Percentiles rank a stretch among this genome's conserved stretches.
Evolutionary conservation across 768 basidiomycete genomes (phyloP).

Genomic region (Mrakia frigida): DNA sequence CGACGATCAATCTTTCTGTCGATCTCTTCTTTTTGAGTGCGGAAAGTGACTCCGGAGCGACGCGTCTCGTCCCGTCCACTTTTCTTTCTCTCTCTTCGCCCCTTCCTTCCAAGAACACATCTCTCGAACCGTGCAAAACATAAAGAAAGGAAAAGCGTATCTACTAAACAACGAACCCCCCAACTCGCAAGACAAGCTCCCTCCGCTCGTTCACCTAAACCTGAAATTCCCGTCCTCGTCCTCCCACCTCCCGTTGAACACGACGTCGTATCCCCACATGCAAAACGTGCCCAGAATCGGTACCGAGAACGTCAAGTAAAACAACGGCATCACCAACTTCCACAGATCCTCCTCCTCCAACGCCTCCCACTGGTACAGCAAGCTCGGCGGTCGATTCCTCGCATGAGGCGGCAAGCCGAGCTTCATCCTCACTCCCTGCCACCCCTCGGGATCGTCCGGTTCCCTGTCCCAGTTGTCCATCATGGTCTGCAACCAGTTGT

Average conservation of each 20-base stretch:
- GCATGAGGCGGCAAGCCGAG: constrained; percentile 20
- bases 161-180: too few species aligned
- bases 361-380: constrained; percentile 17
- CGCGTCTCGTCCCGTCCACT: too few species aligned
- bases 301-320: neutral
- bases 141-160: too few species aligned
- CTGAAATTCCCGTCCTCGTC: neutral
- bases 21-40: neutral
- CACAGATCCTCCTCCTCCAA: constrained; percentile 26
- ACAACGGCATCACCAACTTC: constrained; percentile 17
- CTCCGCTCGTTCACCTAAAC: neutral
- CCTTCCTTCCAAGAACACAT: too few species aligned
- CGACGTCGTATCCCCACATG: neutral
- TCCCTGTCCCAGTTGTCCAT: constrained; percentile 6
- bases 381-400: constrained; percentile 12
- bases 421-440: constrained; percentile 20
- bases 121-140: too few species aligned
- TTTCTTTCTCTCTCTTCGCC: too few species aligned
- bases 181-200: too few species aligned
- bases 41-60: too few species aligned
- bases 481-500: constrained; percentile 18
- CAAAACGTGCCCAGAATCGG: neutral
- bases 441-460: constrained; percentile 25
- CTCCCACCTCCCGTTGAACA: constrained; percentile 2
- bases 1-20: neutral